Evolutionary conservation across 331 rosid species (phyloP).

Genomic region (Quercus tomentella): DNA sequence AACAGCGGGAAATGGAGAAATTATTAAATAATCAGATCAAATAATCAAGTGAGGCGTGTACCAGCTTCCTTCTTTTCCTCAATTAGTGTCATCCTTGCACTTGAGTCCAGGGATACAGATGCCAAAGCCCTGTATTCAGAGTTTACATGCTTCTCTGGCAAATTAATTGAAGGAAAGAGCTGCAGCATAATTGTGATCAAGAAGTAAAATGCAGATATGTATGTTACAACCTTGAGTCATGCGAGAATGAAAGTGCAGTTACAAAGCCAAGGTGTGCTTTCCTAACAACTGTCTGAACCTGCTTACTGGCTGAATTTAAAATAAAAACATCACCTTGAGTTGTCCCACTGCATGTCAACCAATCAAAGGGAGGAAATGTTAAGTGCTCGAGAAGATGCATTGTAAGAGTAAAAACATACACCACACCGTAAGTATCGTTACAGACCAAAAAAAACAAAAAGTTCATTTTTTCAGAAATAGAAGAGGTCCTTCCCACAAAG

Average conservation of each 20-base stretch:
- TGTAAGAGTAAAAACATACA: background rate
- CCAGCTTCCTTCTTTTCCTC: constrained; percentile 55
- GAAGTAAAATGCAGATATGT: background rate
- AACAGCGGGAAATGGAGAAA: background rate
- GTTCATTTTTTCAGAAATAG: background rate
- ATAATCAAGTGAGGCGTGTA: constrained; percentile 27
- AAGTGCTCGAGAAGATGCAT: constrained; percentile 4
- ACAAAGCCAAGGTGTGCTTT: constrained; percentile 82
- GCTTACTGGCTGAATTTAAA: constrained; percentile 57
- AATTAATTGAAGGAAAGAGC: constrained; percentile 1
- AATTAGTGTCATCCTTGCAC: constrained; percentile 63
- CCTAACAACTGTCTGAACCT: constrained; percentile 43
- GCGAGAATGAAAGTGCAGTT: constrained; percentile 75
- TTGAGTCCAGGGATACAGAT: constrained; percentile 79
- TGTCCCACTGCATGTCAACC: constrained; percentile 71
- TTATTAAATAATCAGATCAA: background rate
- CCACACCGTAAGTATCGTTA: too few species aligned
- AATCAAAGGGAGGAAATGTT: constrained; percentile 22
- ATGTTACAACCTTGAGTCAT: constrained; percentile 71
- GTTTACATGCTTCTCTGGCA: constrained; percentile 10
- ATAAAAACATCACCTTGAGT: constrained; percentile 60
- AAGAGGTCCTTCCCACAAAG: background rate
- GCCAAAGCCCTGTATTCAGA: constrained; percentile 62
- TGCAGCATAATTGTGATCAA: background rate
- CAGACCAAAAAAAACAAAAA: background rate